A percentile compares a stretch with the other conserved stretches of the same genome.
Conservation (phyloP, 2,329 filamentous ascomycete genomes). For the Davidsoniella eucalypti region DNA sequence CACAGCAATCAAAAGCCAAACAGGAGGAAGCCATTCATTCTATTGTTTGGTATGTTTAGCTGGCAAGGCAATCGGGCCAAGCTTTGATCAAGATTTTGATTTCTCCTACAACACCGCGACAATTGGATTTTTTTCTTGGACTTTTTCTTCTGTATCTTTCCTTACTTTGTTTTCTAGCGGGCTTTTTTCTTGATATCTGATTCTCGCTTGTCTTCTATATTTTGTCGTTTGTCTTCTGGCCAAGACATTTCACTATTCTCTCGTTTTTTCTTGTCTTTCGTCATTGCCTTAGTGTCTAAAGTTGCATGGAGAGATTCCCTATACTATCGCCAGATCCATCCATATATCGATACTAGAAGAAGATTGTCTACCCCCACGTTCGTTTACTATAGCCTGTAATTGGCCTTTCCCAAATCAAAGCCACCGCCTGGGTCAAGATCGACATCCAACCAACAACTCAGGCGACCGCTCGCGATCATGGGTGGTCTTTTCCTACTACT, state of each 20-base stretch:
- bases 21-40: too few species aligned
- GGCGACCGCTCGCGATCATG: conserved; percentile 18
- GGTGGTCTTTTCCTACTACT: conserved; percentile 25
- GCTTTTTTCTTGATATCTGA: background rate
- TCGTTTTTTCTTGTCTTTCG: background rate
- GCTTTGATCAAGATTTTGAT: too few species aligned
- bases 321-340: too few species aligned
- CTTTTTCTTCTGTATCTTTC: background rate
- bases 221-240: background rate
- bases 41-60: too few species aligned
- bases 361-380: background rate
- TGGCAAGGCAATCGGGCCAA: too few species aligned
- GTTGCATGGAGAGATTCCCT: background rate
- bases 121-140: background rate
- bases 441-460: too few species aligned
- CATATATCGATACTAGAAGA: too few species aligned
- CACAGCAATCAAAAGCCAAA: too few species aligned
- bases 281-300: background rate
- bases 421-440: too few species aligned
- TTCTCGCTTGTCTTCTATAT: background rate
- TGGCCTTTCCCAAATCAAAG: too few species aligned
- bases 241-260: background rate
- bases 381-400: background rate
- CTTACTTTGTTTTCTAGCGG: background rate
- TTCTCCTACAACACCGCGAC: background rate